Percentiles rank a stretch among this genome's conserved stretches.
Evolutionary conservation across 2,329 filamentous ascomycete genomes (phyloP).

Genomic region (Trichoderma sp.): DNA sequence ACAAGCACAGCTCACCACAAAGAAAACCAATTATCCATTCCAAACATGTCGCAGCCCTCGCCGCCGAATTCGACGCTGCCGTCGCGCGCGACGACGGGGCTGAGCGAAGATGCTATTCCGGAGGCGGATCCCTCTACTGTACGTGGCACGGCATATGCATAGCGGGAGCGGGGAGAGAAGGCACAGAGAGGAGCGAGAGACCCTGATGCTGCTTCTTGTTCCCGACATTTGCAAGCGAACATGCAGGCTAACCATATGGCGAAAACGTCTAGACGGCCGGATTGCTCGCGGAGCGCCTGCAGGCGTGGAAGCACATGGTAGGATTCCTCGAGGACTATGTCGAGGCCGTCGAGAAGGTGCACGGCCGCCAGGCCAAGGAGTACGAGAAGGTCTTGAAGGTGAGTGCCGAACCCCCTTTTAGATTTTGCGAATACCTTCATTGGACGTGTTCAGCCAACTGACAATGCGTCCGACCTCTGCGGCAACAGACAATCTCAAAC

Average conservation of each 20-base stretch:
- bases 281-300: conserved; percentile 82
- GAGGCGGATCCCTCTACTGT: conserved; percentile 62
- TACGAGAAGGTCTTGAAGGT: conserved; percentile 93
- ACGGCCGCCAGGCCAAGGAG: conserved; percentile 85
- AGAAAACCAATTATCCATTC: neutral
- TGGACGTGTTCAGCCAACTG: neutral
- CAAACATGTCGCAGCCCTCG: conserved; percentile 37
- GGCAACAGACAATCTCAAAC: conserved; percentile 71
- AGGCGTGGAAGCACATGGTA: conserved; percentile 94
- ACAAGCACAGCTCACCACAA: neutral
- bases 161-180: neutral
- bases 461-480: neutral
- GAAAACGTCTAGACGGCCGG: conserved; percentile 62
- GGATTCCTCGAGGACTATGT: conserved; percentile 92
- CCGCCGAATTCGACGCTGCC: conserved; percentile 43
- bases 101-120: conserved; percentile 61
- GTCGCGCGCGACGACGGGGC: conserved; percentile 50
- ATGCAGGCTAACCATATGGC: neutral
- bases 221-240: neutral
- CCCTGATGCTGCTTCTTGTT: too few species aligned
- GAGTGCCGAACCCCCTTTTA: conserved; percentile 8
- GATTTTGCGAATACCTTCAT: neutral
- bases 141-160: conserved; percentile 38
- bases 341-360: conserved; percentile 78
- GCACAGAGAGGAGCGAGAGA: too few species aligned